Base-by-base conservation (phyloP, 495 filamentous ascomycete genomes). In the Amorphotheca resinae region DNA sequence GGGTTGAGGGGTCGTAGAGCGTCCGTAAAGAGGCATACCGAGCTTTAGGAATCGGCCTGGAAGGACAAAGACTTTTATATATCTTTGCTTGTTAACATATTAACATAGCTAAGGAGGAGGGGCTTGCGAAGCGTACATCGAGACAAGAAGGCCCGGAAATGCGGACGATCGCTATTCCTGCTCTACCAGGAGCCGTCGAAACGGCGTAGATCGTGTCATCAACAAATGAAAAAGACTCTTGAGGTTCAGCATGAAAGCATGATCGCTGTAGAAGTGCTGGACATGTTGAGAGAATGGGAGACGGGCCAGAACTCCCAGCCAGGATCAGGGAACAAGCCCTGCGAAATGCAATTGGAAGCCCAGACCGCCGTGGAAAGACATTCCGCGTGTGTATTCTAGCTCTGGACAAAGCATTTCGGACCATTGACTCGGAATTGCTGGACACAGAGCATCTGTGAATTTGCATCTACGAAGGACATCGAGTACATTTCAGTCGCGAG, bases 111-210 rank as follows among this genome's bases (percentile, higher is more conserved):
- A 20, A 7, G 12, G 17, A 18, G 45, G 35, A 39, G 15, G 17
- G 42, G 1, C n/a, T n/a, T n/a, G n/a, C n/a, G 16, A 22, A 15
- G 37, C 72, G 57, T 71, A 87, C 81, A 51, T 73, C 66, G 38
- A 73, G 59, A 62, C 81, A 87, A 17, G 74, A 77, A 20, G 82
- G 76, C 0, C 91, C 91, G 14, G 91, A 95, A 17, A 93, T 68
- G 23, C 91, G 74, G 31, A 98, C 79, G 7, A 96, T 78, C 1
- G 93, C 93, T 58, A 98, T 95, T 22, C 87, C 91, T 22, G 87
- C 85, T 60, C 73, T 77, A 5, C 93, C 89, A 11, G 83, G 64
- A 1, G 84, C 84, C 8, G 91, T 93, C 0, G 91, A 95, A 2
- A 96, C 67, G 0, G 93, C 91, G 56, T 89, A 96, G 12, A 99